A percentile compares a stretch with the other conserved stretches of the same genome.
Evolutionary conservation across 192 early-diverging fungal genomes (phyloP).

Genomic region (Coemansia sp.): DNA sequence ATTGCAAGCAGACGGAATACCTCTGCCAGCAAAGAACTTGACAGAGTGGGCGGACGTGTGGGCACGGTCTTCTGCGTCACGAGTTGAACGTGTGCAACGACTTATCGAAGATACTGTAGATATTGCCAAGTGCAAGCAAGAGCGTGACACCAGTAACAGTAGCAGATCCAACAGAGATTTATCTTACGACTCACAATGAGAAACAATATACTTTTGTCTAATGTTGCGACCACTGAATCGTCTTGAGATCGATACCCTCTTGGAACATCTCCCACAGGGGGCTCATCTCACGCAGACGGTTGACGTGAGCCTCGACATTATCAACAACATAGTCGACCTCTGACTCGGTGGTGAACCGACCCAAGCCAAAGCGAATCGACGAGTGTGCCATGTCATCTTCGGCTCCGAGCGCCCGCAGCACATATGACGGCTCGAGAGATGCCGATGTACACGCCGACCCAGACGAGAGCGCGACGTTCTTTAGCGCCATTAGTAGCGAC

Average conservation of each 20-base stretch:
- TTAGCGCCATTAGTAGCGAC: constrained; percentile 95
- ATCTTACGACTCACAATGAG: constrained; percentile 4
- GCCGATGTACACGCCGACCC: constrained; percentile 97
- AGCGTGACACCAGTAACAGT: not conserved
- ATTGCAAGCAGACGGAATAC: constrained; percentile 4
- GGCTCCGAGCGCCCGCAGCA: constrained; percentile 93
- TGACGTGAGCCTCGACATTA: constrained; percentile 79
- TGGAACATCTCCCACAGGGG: constrained; percentile 99
- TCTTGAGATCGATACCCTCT: constrained; percentile 90
- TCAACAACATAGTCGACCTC: constrained; percentile 91
- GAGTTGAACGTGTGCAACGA: constrained; percentile 2
- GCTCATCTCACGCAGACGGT: constrained; percentile 89
- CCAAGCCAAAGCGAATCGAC: constrained; percentile 94
- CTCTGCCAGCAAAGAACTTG: constrained; percentile 25
- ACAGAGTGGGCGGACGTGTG: constrained; percentile 37
- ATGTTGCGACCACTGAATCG: constrained; percentile 90
- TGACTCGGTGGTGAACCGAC: constrained; percentile 92
- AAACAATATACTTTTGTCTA: constrained; percentile 25
- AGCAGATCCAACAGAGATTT: not conserved
- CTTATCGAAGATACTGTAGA: constrained; percentile 12
- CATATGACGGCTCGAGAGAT: constrained; percentile 94
- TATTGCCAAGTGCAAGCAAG: not conserved
- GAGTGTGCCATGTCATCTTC: constrained; percentile 97
- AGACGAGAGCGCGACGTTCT: constrained; percentile 94
- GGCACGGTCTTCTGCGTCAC: constrained; percentile 22